Base-by-base conservation (phyloP, 768 basidiomycete genomes). In the Rhodotorula taiwanensis region DNA sequence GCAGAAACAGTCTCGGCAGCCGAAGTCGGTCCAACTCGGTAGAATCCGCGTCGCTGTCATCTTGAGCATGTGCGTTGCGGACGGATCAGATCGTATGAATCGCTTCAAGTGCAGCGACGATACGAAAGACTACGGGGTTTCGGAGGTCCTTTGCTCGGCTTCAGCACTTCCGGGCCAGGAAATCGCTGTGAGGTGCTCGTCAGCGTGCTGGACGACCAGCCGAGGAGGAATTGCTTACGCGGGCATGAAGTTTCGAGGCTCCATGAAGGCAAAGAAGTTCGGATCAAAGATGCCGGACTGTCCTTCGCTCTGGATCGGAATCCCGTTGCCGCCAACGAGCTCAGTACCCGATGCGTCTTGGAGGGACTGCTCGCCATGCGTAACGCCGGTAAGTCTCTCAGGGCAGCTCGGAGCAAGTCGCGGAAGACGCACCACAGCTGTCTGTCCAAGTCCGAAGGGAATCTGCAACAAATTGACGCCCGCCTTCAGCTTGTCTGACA, bases 391-490 rank as follows among this genome's bases (percentile, higher is more conserved):
- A 1, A 31, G 48, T 47, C 16, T 25, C 7, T 2, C 2, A 5
- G 25, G 10, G 7, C 48, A 6, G 28, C 27, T 25, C 11, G 27
- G 16, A 5, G 6, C 16, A 11, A 20, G 18, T 3, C 8, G 27
- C 23, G 36, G 42, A 25, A 31, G 15, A 30, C 64, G 4, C n/a
- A 61, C 64, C 15, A 66, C 48, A 14, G 45, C 47, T 2, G 52
- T 52, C 7, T 54, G 41, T 16, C 64, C 64, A 4, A 45, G 39
- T 2, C 23, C 21, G 42, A 61, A 66, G 16, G 45, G 47, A 5
- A n/a, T 41, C 47, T 25, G 39, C 30, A 66, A 0, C 1, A 56
- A 28, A 43, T 60, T 66, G 13, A 66, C 60, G 27, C 64, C 64
- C 2, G 36, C 30, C 30, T 30, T 28, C 5, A 66, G 44, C 5